phyloP scores from a whole-genome alignment of 495 filamentous ascomycete species.

The Chlorociboria aeruginascens region DNA sequence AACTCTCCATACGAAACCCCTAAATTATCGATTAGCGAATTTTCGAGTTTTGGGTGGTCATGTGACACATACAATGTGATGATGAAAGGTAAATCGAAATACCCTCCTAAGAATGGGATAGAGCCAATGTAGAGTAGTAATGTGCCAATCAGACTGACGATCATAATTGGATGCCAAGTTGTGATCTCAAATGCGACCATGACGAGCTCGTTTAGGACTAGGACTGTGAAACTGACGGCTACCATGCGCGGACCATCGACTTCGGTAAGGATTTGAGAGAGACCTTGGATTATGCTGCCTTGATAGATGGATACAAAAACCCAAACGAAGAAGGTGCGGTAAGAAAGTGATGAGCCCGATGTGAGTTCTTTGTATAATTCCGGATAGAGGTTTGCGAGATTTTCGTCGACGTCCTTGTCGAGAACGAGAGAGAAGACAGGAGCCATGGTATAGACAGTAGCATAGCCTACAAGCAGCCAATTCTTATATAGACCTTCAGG shows the following conservation, averaged over 20 bases:
- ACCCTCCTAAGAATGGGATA: constrained; percentile 76
- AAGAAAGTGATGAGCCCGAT: constrained; percentile 68
- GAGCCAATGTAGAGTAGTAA: constrained; percentile 65
- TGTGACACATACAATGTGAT: constrained; percentile 41
- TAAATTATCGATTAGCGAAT: constrained; percentile 12
- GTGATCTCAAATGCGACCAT: constrained; percentile 97
- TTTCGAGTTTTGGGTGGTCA: not conserved
- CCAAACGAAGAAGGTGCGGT: constrained; percentile 94
- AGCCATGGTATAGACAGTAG: constrained; percentile 87
- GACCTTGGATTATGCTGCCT: constrained; percentile 83
- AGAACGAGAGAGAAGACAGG: constrained; percentile 95
- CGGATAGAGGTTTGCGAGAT: constrained; percentile 86
- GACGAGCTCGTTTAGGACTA: constrained; percentile 87
- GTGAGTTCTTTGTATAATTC: constrained; percentile 97
- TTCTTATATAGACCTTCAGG: constrained; percentile 90
- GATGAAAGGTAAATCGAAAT: constrained; percentile 81
- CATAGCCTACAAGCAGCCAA: constrained; percentile 96
- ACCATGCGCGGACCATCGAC: constrained; percentile 64
- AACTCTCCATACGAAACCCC: constrained; percentile 85
- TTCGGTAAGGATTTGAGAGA: constrained; percentile 76
- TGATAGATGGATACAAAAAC: constrained; percentile 93
- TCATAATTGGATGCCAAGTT: constrained; percentile 96
- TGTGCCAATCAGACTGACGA: constrained; percentile 70
- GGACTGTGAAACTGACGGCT: constrained; percentile 79
- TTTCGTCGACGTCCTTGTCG: constrained; percentile 89